Evolutionary conservation across 2,329 filamentous ascomycete genomes (phyloP), one percentile per base, ranked within the genome.

Genomic region (Aspergillus oerlinghausenensis): DNA sequence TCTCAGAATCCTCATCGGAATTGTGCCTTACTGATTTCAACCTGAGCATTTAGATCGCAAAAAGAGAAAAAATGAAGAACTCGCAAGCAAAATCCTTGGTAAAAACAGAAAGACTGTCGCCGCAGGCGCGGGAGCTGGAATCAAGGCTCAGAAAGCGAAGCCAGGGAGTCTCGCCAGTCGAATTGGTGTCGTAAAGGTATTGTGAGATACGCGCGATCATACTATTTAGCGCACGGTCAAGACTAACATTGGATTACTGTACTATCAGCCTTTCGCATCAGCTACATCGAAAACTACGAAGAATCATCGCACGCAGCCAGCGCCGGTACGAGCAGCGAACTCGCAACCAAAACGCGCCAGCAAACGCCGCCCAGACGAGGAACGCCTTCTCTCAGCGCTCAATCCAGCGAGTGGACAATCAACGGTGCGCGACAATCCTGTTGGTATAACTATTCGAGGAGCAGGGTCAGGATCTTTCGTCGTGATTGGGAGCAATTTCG

Each of bases 401-500:
- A 67, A 70, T 28, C 64, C 63, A 1, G 63, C 65, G 1, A 70
- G 63, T 49, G 58, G 68, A 54, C 65, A 71, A 63, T 59, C 68
- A 66, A 69, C 60, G 61, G 58, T 69, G 56, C 64, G 67, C 51
- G 65, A 73, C 51, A 65, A 70, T 42, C 65, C 65, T 19, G 55
- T 67, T 49, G 64, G 80, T 40, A 76, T 86, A 58, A 82, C 73
- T 66, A 86, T 87, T 57, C 79, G 79, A 66, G 84, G 84, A 50
- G 70, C 73, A 21, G 75, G 77, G 11, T 73, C 73, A 10, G 81
- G 81, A 1, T 82, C 82, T 2, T 84, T 80, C 65, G 76, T 82
- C 5, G 81, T 88, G 6, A 70, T 84, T 51, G 85, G 83, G 6
- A 80, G 79, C 67, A 87, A 87, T 70, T 87, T 88, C 67, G 84